Evolutionary conservation across 2,329 filamentous ascomycete species (phyloP).

Genomic region (Colletotrichum sansevieriae): DNA sequence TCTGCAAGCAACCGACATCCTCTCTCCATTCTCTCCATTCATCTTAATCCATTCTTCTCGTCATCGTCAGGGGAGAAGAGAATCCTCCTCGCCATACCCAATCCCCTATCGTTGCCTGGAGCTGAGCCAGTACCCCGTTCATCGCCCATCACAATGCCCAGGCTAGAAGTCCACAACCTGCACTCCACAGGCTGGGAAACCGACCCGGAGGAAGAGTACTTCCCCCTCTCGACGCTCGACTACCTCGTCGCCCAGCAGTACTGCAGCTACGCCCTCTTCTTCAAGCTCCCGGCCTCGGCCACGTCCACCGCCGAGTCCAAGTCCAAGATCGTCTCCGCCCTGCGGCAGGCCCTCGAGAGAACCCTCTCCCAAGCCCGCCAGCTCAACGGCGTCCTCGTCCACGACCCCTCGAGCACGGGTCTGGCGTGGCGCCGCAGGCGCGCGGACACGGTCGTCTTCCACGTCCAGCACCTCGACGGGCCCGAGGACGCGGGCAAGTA

Average conservation of each 20-base stretch:
- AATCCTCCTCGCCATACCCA: no score
- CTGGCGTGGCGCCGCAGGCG: constrained; percentile 53
- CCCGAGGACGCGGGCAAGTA: not conserved
- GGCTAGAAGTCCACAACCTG: constrained; percentile 38
- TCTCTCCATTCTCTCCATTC: no score
- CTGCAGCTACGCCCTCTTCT: constrained; percentile 56
- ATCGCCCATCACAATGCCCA: no score
- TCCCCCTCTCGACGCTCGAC: constrained; percentile 54
- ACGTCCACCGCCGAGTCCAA: not conserved
- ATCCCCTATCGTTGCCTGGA: no score
- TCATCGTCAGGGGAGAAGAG: no score
- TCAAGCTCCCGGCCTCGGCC: constrained; percentile 49
- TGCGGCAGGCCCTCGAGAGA: constrained; percentile 52
- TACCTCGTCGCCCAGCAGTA: constrained; percentile 50
- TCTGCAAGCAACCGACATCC: no score
- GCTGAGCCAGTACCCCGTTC: no score
- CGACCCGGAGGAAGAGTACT: constrained; percentile 52
- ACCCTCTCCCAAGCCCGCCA: constrained; percentile 55
- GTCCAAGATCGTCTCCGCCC: constrained; percentile 41
- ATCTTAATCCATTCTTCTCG: no score
- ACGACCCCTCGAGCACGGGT: constrained; percentile 51
- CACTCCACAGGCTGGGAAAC: constrained; percentile 52
- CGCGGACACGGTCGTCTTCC: constrained; percentile 49
- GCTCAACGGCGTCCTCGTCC: constrained; percentile 55
- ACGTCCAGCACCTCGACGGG: constrained; percentile 54